Evolutionary conservation across 495 filamentous ascomycete genomes (phyloP), one percentile per base, ranked within the genome.

Genomic region (Hyaloscypha finlandica): DNA sequence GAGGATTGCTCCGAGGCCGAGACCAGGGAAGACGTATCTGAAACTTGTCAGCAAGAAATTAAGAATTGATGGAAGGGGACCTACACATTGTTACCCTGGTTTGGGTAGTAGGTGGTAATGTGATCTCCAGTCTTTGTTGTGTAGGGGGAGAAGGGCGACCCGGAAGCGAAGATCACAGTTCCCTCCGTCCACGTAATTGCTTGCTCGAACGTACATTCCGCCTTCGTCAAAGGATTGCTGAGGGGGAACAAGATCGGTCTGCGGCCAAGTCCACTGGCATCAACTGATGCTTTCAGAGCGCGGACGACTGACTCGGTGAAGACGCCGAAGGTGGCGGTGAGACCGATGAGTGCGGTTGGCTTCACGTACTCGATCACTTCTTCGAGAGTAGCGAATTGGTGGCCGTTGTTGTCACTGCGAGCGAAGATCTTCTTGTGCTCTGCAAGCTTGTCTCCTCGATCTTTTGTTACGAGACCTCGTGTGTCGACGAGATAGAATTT

Each of bases 401-500:
- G 83, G 74, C 93, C 93, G n/a, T 88, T 81, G 83, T 99, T 98
- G 78, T 98, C 94, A 57, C 84, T 81, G 57, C 95, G 93, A 53
- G 93, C 91, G 74, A 99, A 99, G 86, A 96, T 97, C 77, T 96
- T 86, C 81, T 99, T 99, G 88, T 99, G 95, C 70, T 97, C 92
- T 58, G 94, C 92, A 35, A 99, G 86, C 75, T 89, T 91, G 80
- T 97, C 95, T 39, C 94, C 94, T 33, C 95, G 92, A 80, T 99
- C 94, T 57, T 87, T 85, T 59, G 95, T 96, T 59, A 99, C 94
- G 5, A 99, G 88, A 72, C 95, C 95, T 83, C 94, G 93, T 72
- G 93, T 96, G 81, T 99, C 95, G 63, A 99, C 94, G 58, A 99
- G 90, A 87, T 90, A 99, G 84, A 99, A 98, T 85, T 96, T 94